Evolutionary conservation across 164 flowering plant species (phyloP).

Genomic region (Santalum album): DNA sequence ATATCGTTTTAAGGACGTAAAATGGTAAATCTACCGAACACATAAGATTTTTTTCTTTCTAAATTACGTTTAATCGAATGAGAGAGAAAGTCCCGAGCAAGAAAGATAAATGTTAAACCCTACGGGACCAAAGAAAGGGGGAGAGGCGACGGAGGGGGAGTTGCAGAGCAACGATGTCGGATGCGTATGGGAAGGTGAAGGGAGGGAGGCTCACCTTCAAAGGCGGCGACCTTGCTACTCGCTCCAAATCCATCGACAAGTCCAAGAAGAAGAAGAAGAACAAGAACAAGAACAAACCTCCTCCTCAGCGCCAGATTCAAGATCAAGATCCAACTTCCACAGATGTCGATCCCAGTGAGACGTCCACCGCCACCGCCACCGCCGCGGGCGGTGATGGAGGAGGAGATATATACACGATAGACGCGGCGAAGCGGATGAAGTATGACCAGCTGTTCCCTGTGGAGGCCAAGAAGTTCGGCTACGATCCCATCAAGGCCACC

Average conservation of each 20-base stretch:
- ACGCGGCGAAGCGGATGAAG: conserved; percentile 80
- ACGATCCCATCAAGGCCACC: conserved; percentile 30
- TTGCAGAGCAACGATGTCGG: no score
- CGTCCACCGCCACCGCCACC: background rate
- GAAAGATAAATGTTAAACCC: no score
- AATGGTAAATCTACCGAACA: no score
- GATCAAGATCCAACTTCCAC: background rate
- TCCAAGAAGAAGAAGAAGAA: conserved; percentile 47
- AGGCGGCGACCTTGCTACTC: conserved; percentile 57
- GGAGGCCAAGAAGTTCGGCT: conserved; percentile 74
- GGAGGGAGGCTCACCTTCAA: conserved; percentile 75
- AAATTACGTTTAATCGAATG: no score
- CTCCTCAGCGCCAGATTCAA: background rate
- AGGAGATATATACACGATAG: conserved; percentile 53
- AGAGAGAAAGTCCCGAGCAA: no score
- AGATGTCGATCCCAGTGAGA: background rate
- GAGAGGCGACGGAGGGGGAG: no score
- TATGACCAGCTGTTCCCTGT: conserved; percentile 81
- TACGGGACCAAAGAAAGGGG: no score
- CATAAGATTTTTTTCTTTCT: no score
- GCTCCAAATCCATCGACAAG: conserved; percentile 47
- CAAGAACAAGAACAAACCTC: conserved; percentile 15
- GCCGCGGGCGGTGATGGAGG: conserved; percentile 4
- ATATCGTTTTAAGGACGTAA: no score
- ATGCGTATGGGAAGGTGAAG: conserved; percentile 62